phyloP scores from a whole-genome alignment of 768 basidiomycete species.

The Mycena indigotica region DNA sequence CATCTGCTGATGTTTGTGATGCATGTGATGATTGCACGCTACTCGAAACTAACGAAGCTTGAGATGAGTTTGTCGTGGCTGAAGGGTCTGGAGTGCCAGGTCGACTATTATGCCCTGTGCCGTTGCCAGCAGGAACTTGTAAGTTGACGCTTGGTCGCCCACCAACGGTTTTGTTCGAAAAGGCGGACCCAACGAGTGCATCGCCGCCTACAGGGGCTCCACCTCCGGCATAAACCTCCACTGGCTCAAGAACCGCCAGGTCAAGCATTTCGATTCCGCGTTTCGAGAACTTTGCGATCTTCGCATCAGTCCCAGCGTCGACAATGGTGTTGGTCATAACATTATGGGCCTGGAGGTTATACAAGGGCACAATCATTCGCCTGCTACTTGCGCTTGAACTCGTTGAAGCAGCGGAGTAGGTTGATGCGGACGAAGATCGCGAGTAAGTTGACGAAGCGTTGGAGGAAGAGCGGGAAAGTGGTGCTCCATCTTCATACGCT shows the following conservation, averaged over 20 bases:
- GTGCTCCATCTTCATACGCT: constrained; percentile 21
- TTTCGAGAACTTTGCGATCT: constrained; percentile 75
- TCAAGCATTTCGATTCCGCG: constrained; percentile 78
- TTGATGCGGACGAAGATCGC: constrained; percentile 22
- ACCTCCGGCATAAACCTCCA: constrained; percentile 59
- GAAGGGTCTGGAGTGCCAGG: constrained; percentile 24
- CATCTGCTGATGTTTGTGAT: not conserved
- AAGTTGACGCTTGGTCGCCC: constrained; percentile 14
- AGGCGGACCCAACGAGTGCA: constrained; percentile 5
- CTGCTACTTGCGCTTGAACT: constrained; percentile 51
- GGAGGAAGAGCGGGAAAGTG: constrained; percentile 52
- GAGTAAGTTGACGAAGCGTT: constrained; percentile 34
- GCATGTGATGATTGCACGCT: constrained; percentile 13
- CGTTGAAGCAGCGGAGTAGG: constrained; percentile 33
- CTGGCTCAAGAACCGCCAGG: constrained; percentile 76
- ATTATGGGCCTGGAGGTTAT: constrained; percentile 87
- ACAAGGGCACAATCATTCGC: constrained; percentile 82
- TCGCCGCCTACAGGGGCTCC: constrained; percentile 30
- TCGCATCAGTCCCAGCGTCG: constrained; percentile 87
- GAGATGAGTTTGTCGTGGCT: constrained; percentile 35
- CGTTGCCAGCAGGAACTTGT: constrained; percentile 8
- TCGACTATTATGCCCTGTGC: constrained; percentile 14
- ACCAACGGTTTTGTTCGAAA: constrained; percentile 14
- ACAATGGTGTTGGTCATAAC: constrained; percentile 84
- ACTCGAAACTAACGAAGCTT: constrained; percentile 23